These are phyloP conservation scores for Orbilia javanica DNA, from an alignment of 2,329 filamentous ascomycete species.

Conservation along the genomic window DNA sequence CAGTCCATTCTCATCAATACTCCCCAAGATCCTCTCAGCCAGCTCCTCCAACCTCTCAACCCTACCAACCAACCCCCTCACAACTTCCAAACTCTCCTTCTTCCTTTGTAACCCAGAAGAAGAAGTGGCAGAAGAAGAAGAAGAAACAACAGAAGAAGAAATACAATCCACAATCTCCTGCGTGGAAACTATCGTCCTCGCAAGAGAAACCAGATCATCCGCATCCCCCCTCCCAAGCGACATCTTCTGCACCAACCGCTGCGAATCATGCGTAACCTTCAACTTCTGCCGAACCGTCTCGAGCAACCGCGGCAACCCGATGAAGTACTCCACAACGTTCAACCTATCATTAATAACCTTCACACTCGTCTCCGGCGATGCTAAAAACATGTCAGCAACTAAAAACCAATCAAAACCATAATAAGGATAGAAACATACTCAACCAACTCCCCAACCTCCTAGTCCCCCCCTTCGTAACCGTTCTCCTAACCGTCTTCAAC, in stretches of 20 bases:
- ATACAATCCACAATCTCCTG: conserved; percentile 73
- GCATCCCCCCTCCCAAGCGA: conserved; percentile 90
- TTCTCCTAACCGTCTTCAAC: conserved; percentile 87
- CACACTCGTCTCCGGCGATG: conserved; percentile 88
- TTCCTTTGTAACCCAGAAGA: conserved; percentile 60
- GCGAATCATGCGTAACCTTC: conserved; percentile 82
- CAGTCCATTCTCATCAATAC: conserved; percentile 95
- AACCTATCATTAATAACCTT: conserved; percentile 81
- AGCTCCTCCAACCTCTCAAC: conserved; percentile 77
- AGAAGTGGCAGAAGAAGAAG: conserved; percentile 63
- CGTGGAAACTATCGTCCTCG: conserved; percentile 82
- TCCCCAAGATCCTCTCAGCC: conserved; percentile 77
- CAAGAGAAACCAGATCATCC: conserved; percentile 87
- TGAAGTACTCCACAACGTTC: conserved; percentile 82
- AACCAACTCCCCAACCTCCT: conserved; percentile 86
- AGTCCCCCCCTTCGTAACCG: conserved; percentile 90
- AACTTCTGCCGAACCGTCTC: conserved; percentile 78
- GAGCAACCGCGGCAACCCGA: conserved; percentile 75
- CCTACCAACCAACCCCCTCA: conserved; percentile 69
- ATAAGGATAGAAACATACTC: conserved; percentile 67
- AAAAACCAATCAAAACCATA: not conserved
- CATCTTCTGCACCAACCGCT: conserved; percentile 93
- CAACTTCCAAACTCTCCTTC: conserved; percentile 60
- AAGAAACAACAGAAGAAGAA: conserved; percentile 63
- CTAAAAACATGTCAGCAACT: conserved; percentile 63